Evolutionary conservation across 2,329 filamentous ascomycete genomes (phyloP), one percentile per base, ranked within the genome.

Genomic region (Trichoderma asperellum): DNA sequence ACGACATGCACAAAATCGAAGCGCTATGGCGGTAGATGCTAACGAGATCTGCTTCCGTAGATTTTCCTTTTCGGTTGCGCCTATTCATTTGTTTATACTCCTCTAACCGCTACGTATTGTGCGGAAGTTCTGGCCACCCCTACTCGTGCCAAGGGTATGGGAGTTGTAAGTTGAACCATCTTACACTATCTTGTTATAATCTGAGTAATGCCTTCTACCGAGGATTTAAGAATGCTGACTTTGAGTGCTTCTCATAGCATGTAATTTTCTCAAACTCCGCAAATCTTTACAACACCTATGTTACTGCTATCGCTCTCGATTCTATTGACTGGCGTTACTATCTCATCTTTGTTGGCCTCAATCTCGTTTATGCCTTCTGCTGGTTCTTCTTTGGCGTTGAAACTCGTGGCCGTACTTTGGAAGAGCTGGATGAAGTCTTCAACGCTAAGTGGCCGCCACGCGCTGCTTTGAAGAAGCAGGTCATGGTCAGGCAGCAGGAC

Each of bases 51-150:
- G 10, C 80, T 81, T 0, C 18, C 43, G 16, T 68, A 79, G 74
- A 84, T 87, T 56, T 86, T 84, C 72, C 77, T 87, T 8, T 87
- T 86, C 53, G 84, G 84, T 3, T 81, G 85, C 35, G 82, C 83
- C 1, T 86, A 85, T 73, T 84, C 82, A 0, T 82, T 86, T 29
- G 83, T 84, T 1, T 85, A 83, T 80, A 86, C 84, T 0, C 83
- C 84, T 0, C 76, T 86, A 2, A 77, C 79, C 18, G 76, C 75
- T 29, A 79, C 79, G 27, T 80, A 79, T 61, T 78, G 78, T 29
- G 78, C 77, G 0, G 78, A 80, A 68, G 78, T 79, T 0, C 71
- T 80, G 6, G 70, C 73, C 40, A 79, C 76, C 4, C 73, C 75
- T 1, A 79, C 75, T 5, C 74, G 78, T 18, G 78, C 78, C 68